Base-by-base conservation (phyloP, 371 early-diverging fungal genomes). In the Syncephalis plumigaleata region DNA sequence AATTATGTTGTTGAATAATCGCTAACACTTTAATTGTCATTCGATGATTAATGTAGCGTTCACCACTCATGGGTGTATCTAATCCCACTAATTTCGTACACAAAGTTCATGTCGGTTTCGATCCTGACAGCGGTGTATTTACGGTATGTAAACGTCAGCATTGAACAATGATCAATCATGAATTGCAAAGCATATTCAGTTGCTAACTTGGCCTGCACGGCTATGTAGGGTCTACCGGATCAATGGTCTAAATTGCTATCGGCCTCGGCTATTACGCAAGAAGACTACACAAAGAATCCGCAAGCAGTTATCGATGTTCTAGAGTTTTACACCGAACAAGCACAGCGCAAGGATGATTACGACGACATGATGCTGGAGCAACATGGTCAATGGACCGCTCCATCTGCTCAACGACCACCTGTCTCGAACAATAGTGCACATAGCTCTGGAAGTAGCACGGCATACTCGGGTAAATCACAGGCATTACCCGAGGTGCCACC, bases 291-390 rank as follows among this genome's bases (percentile, higher is more conserved):
- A 42, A 87, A 86, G 66, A 87, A 95, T 58, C 96, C 96, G 9
- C 92, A 92, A 59, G 92, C 93, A n/a, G 95, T 96, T 42, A 62
- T 94, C 38, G 93, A 93, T 55, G 94, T 91, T 22, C 70, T 94
- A 38, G 92, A 92, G 56, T 96, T 94, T 60, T 96, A 93, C 64
- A 88, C 94, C 13, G 89, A 87, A 57, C 73, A 77, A 52, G 70
- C 71, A 39, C 66, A 70, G 46, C 59, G 72, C 15, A 71, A 73
- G 48, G 61, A 65, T 46, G 67, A 65, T 42, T 66, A 64, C 43
- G 68, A 71, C 46, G 68, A 66, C 20, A 54, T 54, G 17, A 53
- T 55, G 5, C 48, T 49, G 1, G 42, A 50, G 50, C 46, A 48
- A 11, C 31, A 31, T 31, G 31, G 31, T 31, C 31, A 39, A 48